These are phyloP conservation scores for Beauveria sp. DNA, from an alignment of 2,329 filamentous ascomycete genomes.

Conservation along the genomic window DNA sequence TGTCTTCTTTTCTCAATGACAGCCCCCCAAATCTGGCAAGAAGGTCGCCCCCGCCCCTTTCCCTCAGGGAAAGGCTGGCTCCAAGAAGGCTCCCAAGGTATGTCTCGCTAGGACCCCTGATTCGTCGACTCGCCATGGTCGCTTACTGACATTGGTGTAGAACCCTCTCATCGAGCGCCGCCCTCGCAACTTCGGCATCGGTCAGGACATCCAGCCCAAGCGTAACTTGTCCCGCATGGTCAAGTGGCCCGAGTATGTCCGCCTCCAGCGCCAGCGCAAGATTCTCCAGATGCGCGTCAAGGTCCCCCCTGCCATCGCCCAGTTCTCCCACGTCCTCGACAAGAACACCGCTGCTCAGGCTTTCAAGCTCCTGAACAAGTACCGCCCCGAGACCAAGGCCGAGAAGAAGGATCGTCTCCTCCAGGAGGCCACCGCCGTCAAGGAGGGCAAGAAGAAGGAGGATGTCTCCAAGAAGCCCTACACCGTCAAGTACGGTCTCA, in stretches of 20 bases:
- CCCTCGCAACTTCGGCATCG: slow-evolving; percentile 94
- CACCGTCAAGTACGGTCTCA: slow-evolving; percentile 98
- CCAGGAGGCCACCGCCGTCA: slow-evolving; percentile 95
- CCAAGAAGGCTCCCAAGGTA: slow-evolving; percentile 97
- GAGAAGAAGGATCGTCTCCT: slow-evolving; percentile 99
- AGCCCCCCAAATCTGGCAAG: slow-evolving; percentile 98
- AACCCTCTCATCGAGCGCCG: slow-evolving; percentile 99
- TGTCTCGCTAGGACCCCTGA: slow-evolving; percentile 29
- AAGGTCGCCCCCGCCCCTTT: slow-evolving; percentile 96
- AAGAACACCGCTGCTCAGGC: slow-evolving; percentile 93
- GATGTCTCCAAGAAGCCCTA: slow-evolving; percentile 99
- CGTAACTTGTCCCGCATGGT: slow-evolving; percentile 97
- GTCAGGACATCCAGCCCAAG: slow-evolving; percentile 95
- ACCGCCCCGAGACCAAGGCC: slow-evolving; percentile 96
- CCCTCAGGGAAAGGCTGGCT: slow-evolving; percentile 82
- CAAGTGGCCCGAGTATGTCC: slow-evolving; percentile 99
- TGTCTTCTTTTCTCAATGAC: slow-evolving; percentile 99
- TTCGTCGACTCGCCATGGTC: background rate
- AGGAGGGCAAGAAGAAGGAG: slow-evolving; percentile 99
- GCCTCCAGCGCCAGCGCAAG: slow-evolving; percentile 89
- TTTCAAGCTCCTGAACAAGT: slow-evolving; percentile 99
- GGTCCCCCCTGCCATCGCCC: slow-evolving; percentile 92
- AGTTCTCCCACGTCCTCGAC: slow-evolving; percentile 97
- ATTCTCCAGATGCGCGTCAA: slow-evolving; percentile 98
- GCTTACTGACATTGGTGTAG: slow-evolving; percentile 36